Conservation (phyloP, 140 eudicot species). For the Flaveria floridana region DNA sequence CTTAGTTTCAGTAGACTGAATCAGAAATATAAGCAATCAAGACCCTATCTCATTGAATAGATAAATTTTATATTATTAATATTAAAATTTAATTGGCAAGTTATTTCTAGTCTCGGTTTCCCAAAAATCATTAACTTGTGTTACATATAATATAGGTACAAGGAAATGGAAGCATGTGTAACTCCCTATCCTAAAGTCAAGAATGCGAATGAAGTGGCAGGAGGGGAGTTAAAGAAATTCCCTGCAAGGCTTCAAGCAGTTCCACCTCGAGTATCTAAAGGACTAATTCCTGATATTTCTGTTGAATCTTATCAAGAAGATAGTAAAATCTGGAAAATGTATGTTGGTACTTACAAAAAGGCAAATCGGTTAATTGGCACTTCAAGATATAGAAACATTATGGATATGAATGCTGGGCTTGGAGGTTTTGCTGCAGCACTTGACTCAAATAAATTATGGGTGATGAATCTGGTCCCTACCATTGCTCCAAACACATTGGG, state of each 20-base stretch:
- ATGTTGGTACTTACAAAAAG: slow-evolving; percentile 61
- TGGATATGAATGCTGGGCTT: slow-evolving; percentile 95
- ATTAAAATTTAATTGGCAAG: not conserved
- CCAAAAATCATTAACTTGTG: not conserved
- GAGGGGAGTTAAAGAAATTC: slow-evolving; percentile 71
- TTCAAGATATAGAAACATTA: slow-evolving; percentile 76
- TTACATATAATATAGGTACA: slow-evolving; percentile 55
- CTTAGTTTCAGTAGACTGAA: not conserved
- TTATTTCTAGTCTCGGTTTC: slow-evolving; percentile 12
- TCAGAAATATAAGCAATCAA: not conserved
- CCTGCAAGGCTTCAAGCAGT: slow-evolving; percentile 74
- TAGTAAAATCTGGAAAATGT: slow-evolving; percentile 69
- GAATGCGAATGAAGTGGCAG: slow-evolving; percentile 61
- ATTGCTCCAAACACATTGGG: slow-evolving; percentile 78
- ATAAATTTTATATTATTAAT: not conserved
- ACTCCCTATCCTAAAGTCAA: slow-evolving; percentile 73
- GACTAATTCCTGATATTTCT: slow-evolving; percentile 60
- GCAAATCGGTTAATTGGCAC: slow-evolving; percentile 61
- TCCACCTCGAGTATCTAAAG: slow-evolving; percentile 71
- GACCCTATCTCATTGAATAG: not conserved
- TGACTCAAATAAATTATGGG: slow-evolving; percentile 77
- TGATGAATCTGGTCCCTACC: slow-evolving; percentile 94
- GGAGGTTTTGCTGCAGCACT: slow-evolving; percentile 92
- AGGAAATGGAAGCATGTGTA: slow-evolving; percentile 78
- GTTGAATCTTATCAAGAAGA: slow-evolving; percentile 70